Evolutionary conservation across 495 filamentous ascomycete genomes (phyloP), one percentile per base, ranked within the genome.

Genomic region (Umbilicaria muhlenbergii): DNA sequence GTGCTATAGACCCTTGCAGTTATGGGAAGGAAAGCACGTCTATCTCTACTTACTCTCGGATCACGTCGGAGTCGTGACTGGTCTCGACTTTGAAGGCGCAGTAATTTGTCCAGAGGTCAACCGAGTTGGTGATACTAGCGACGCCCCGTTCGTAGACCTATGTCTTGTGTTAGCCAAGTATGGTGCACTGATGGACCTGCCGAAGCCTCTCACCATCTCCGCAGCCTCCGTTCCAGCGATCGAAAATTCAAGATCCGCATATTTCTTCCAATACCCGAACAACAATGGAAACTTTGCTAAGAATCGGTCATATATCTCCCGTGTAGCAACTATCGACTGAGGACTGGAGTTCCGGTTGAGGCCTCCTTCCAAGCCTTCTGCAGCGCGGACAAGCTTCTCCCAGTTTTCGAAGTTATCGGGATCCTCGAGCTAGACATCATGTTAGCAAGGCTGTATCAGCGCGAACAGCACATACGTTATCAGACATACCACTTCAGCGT

Each of bases 211-310:
- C 71, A 95, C 91, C 84, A 96, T 91, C 58, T 99, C 91, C 44
- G 91, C 92, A 24, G 92, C 87, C 65, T 99, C 91, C 1, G 92
- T 94, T 19, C 91, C 91, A 5, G 86, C 86, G 50, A 96, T 94
- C 13, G 83, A 83, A 62, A 99, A 99, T 56, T 99, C 91, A 18
- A 94, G 64, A 57, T 96, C 91, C 51, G 91, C 91, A 77, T 99
- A 98, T 61, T 94, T 96, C 67, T 95, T 95, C 91, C 91, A 99
- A 63, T 95, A 99, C 35, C 88, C 91, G 58, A 95, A 99, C 2
- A 96, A 74, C 18, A 96, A 70, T 1, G 91, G 91, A 54, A 95
- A 99, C 57, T 93, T 94, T 42, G 86, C 80, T 8, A 99, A 77
- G 56, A 99, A 89, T 8, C 82, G 75, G 58, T 99, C 92, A 60